A percentile compares a stretch with the other conserved stretches of the same genome.
phyloP scores from a whole-genome alignment of 305 asterid species.

The Solanum hybrid region DNA sequence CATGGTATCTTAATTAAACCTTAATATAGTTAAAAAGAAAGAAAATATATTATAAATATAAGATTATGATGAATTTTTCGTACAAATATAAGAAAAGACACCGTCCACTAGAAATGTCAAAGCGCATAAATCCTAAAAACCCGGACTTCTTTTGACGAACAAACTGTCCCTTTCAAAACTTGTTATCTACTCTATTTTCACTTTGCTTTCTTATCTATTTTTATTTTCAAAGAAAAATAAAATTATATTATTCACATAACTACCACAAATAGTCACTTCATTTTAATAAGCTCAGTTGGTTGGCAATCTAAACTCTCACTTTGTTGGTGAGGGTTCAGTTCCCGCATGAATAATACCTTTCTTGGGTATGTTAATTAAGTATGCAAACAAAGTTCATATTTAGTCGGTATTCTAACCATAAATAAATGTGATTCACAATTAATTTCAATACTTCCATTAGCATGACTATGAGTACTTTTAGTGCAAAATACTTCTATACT shows the following conservation, averaged over 20 bases:
- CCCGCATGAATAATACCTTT: background rate
- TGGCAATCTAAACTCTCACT: background rate
- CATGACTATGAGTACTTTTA: background rate
- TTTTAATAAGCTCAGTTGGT: background rate
- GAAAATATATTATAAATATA: background rate
- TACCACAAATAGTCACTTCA: background rate
- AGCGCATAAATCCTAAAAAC: constrained; percentile 15
- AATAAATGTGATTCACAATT: background rate
- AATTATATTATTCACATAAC: background rate
- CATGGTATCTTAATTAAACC: background rate
- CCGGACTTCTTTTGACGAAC: constrained; percentile 29
- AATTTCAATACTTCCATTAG: background rate
- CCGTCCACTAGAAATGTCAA: constrained; percentile 19
- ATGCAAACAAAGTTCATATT: background rate
- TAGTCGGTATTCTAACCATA: background rate
- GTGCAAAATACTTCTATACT: background rate
- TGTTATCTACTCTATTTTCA: background rate
- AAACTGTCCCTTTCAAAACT: constrained; percentile 11
- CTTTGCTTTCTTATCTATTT: background rate
- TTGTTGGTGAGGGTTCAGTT: background rate
- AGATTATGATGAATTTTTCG: background rate
- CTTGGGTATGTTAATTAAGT: background rate
- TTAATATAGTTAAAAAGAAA: background rate
- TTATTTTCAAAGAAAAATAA: background rate
- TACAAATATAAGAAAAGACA: background rate